Evolutionary conservation across 2,329 filamentous ascomycete species (phyloP), one percentile per base, ranked within the genome.

Genomic region (Fusarium paranaense): DNA sequence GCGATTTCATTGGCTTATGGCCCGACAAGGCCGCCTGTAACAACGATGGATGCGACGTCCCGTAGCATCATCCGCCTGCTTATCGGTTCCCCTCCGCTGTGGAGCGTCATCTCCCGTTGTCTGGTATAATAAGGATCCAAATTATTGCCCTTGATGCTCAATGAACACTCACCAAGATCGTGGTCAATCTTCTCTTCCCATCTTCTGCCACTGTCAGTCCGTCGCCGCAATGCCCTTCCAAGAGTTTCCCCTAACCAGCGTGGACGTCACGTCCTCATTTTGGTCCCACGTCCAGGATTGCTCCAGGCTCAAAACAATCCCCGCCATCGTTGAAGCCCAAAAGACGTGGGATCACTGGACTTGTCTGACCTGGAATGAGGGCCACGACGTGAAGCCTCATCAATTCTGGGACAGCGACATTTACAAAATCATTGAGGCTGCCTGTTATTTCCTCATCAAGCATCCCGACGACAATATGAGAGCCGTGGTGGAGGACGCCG

Each of bases 351-450:
- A 47, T 1, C 62, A 65, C 5, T 65, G 62, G 62, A 27, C 25
- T 38, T 65, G 62, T 37, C 62, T 65, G 20, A 65, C 62, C 11
- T 65, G 62, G 62, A 37, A 52, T 10, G 62, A 65, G 37, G 62
- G 62, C 4, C 62, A 65, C 30, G 2, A 22, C 1, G 25, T 58
- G 25, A 59, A 65, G 8, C 54, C 54, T 8, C 54, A 57, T 35
- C 54, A 57, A 33, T 66, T 66, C 64, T 66, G 64, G 64, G 64
- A 66, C n/a, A 66, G 64, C 57, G 64, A 66, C 13, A 54, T 66
- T 22, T 61, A 61, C 57, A 66, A 66, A 18, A 54, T 61, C 2
- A 20, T 62, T 4, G 64, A 66, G 4, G 64, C 57, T 22, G 64
- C 57, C 16, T 66, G 64, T 33, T 66, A 66, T 16, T 61, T 62